Evolutionary conservation across 2,329 filamentous ascomycete species (phyloP), one percentile per base, ranked within the genome.

Genomic region (Arthrocladium fulminans): DNA sequence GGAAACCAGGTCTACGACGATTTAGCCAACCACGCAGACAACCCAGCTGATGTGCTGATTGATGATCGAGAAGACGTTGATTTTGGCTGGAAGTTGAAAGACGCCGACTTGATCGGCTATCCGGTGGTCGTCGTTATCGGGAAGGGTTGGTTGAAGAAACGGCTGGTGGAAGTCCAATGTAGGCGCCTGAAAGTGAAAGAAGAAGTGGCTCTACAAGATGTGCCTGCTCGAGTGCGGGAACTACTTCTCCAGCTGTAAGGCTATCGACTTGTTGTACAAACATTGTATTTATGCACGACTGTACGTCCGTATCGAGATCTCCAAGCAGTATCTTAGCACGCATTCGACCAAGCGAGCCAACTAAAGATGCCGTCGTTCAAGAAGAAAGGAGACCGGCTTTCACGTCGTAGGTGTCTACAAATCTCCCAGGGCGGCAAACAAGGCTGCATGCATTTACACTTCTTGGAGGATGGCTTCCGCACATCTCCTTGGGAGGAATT

Each of bases 21-120:
- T 4, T 63, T 94, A 13, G 53, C 45, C 44, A 55, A 17, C 55
- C 59, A 15, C 40, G 52, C 55, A 10, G 43, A 48, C 4, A 51
- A 53, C 10, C 52, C 56, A 1, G 52, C 84, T 4, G 88, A 94
- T 61, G 70, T 76, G 2, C 73, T 88, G 2, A 66, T 94, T 1
- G 88, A 94, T 63, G 88, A 95, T 65, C 74, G 84, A 15, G 62
- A 71, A 9, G 65, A 70, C 23, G 75, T 79, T 56, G 71, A 76
- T 1, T 73, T 96, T 52, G 77, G 80, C 2, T 95, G 87, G 86
- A 97, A 94, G 65, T 71, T 97, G 61, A 81, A 80, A 30, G 92
- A 98, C 67, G 92, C 90, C 1, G 89, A 97, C 64, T 63, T 92
- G 50, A 79, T 90, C 47, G 92, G 92, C 2, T 95, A 94, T 63